Conservation (phyloP, 169 alveolate species). For the Cryptosporidium canis region DNA sequence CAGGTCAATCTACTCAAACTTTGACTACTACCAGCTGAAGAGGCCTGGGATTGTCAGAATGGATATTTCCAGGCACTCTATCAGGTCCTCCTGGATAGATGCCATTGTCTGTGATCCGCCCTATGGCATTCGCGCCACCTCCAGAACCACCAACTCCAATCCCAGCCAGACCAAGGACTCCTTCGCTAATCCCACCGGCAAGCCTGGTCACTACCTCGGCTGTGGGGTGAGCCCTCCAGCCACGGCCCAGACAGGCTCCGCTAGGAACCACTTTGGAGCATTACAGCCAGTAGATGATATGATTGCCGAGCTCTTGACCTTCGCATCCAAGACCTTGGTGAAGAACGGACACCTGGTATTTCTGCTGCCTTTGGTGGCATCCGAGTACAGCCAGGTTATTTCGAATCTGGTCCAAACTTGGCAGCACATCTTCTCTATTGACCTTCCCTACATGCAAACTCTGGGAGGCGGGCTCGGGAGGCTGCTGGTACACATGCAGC, state of each 20-base stretch:
- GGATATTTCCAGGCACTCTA: constrained; percentile 48
- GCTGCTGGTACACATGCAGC: constrained; percentile 25
- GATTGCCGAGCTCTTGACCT: constrained; percentile 73
- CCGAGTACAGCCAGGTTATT: not conserved
- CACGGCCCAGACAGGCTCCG: no score
- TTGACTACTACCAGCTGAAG: constrained; percentile 83
- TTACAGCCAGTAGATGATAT: constrained; percentile 50
- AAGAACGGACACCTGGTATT: constrained; percentile 83
- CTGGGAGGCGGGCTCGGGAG: constrained; percentile 68
- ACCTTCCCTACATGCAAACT: constrained; percentile 34
- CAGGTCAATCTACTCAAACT: constrained; percentile 86
- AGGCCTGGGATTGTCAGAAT: constrained; percentile 85
- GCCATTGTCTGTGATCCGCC: constrained; percentile 98
- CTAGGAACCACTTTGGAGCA: not conserved
- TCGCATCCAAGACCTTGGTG: constrained; percentile 79
- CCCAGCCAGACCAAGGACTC: not conserved
- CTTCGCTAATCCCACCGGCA: no score
- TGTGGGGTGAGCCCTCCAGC: no score
- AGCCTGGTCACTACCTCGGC: no score
- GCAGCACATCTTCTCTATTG: not conserved
- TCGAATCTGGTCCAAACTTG: not conserved
- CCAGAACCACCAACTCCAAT: constrained; percentile 75
- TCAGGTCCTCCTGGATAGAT: constrained; percentile 87
- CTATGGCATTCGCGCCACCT: constrained; percentile 93
- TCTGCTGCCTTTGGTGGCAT: constrained; percentile 77